Conservation (phyloP, 148 eudicot genomes). For the Cornus kousa region DNA sequence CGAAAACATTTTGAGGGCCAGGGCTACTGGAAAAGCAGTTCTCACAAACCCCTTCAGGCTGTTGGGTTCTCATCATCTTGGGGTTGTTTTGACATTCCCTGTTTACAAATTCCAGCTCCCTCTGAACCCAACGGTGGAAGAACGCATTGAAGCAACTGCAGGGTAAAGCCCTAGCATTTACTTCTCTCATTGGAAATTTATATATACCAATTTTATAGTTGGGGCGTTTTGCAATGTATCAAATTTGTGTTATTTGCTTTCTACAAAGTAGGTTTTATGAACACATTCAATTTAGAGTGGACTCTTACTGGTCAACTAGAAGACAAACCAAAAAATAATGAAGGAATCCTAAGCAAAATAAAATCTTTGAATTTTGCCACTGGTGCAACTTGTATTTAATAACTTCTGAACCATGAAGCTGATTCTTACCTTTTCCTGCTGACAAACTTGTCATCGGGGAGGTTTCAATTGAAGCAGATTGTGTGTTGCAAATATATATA, state of each 20-base stretch:
- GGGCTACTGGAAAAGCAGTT: slow-evolving; percentile 74
- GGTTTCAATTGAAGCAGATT: not conserved
- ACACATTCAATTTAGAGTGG: not conserved
- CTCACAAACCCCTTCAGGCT: slow-evolving; percentile 62
- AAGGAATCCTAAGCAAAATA: not conserved
- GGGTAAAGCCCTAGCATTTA: slow-evolving; percentile 40
- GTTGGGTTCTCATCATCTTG: slow-evolving; percentile 66
- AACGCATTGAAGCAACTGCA: slow-evolving; percentile 55
- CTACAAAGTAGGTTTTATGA: not conserved
- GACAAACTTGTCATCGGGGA: not conserved
- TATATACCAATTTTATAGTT: not conserved
- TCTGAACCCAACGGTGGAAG: slow-evolving; percentile 41
- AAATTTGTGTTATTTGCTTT: too few species aligned
- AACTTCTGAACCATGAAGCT: not conserved
- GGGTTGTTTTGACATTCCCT: slow-evolving; percentile 71
- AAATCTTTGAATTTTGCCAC: not conserved
- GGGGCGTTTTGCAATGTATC: not conserved
- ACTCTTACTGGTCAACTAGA: not conserved
- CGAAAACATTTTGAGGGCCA: slow-evolving; percentile 63
- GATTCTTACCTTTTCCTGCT: not conserved
- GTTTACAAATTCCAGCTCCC: slow-evolving; percentile 63
- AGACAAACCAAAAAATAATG: slow-evolving; percentile 1
- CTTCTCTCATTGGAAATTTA: not conserved
- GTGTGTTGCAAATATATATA: not conserved
- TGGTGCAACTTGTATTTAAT: not conserved